Evolutionary conservation across 2,329 filamentous ascomycete genomes (phyloP), one percentile per base, ranked within the genome.

Genomic region (Curvularia eragrostidis): DNA sequence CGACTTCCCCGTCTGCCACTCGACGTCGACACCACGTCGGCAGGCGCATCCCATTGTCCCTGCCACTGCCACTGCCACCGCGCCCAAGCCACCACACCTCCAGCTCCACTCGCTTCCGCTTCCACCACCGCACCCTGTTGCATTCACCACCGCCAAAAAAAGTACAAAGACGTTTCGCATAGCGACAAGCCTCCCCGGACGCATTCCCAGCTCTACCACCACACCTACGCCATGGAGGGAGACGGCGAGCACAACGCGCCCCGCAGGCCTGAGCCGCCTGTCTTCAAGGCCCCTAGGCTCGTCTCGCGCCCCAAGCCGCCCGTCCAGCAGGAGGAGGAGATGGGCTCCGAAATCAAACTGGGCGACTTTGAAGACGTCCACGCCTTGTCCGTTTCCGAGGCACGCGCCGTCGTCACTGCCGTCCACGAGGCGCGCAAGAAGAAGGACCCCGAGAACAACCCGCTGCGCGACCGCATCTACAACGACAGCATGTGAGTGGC

Each of bases 341-440:
- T 94, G 23, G 88, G 89, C 48, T 82, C 86, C 7, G 87, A 87
- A 54, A 87, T 98, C 63, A 91, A 89, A 76, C 89, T 99, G 10
- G 95, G 95, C 79, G 94, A 97, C 75, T 97, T 98, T 79, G 88
- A 96, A 69, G 84, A 94, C 72, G 93, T 96, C 65, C 92, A 95
- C 75, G 94, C 93, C 5, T 84, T 99, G 61, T 97, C 93, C 44
- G 86, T 97, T 52, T 96, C 92, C 32, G 95, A 98, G 80, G 93
- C 95, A 1, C 87, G 92, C 68, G 86, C 97, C 49, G 90, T 99
- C 73, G 91, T 99, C 71, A 94, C 94, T 73, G 93, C 93, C 61
- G 89, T 97, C 48, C 87, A 95, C 64, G 84, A 90, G 61, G 91
- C 94, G 80, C 87, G 92, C 63, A 86, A 88, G 66, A 88, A 89